Evolutionary conservation across 192 early-diverging fungal species (phyloP).

Genomic region (Lunasporangiospora selenospora): DNA sequence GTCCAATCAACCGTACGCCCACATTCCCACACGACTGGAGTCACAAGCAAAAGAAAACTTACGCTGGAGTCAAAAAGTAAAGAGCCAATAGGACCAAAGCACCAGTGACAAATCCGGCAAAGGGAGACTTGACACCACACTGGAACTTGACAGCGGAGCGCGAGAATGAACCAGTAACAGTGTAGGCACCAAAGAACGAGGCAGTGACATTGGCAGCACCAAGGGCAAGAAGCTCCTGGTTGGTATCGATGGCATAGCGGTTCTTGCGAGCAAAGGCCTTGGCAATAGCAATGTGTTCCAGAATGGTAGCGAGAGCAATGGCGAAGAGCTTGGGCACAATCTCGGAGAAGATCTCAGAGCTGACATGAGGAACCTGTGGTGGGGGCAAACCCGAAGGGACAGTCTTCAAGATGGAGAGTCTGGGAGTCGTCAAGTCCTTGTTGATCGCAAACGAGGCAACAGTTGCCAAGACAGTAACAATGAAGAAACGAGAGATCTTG

Average conservation of each 20-base stretch:
- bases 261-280: slow-evolving; percentile 87
- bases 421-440: slow-evolving; percentile 38
- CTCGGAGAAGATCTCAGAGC: slow-evolving; percentile 54
- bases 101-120: slow-evolving; percentile 81
- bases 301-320: slow-evolving; percentile 76
- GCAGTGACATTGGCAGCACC: slow-evolving; percentile 88
- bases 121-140: slow-evolving; percentile 84
- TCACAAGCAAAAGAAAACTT: slow-evolving; percentile 4
- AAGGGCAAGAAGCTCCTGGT: slow-evolving; percentile 91
- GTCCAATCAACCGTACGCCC: no score
- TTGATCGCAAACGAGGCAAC: slow-evolving; percentile 73
- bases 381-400: slow-evolving; percentile 79
- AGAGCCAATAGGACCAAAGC: slow-evolving; percentile 83
- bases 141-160: slow-evolving; percentile 91
- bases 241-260: slow-evolving; percentile 80
- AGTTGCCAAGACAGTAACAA: slow-evolving; percentile 81
- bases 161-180: slow-evolving; percentile 93
- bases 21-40: no score
- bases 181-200: slow-evolving; percentile 87
- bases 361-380: slow-evolving; percentile 63
- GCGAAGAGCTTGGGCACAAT: slow-evolving; percentile 63
- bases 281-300: slow-evolving; percentile 92
- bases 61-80: slow-evolving; percentile 77
- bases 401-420: slow-evolving; percentile 69
- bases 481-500: slow-evolving; percentile 74